Conservation (phyloP, 2,329 filamentous ascomycete species). For the Westerdykella aurantiaca region DNA sequence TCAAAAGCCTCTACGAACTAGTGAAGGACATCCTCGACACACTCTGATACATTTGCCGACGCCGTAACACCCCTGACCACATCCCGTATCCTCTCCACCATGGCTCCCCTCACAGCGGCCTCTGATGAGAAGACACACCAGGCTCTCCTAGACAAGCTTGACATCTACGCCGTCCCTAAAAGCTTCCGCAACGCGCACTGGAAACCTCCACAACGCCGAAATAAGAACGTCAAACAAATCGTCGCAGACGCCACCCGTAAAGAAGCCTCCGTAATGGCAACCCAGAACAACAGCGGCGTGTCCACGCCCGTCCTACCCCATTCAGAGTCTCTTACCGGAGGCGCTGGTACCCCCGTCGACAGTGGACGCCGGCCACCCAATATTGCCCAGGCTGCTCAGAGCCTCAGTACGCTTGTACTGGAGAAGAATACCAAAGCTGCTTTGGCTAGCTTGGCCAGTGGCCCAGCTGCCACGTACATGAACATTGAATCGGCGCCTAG, state of each 20-base stretch:
- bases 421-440: conserved; percentile 61
- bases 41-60: too few relatives aligned
- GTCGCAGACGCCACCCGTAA: conserved; percentile 81
- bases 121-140: conserved; percentile 76
- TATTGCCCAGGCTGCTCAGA: conserved; percentile 83
- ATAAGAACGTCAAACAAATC: conserved; percentile 98
- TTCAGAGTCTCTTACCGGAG: conserved; percentile 31
- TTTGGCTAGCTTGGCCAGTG: conserved; percentile 34
- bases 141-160: conserved; percentile 80
- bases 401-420: conserved; percentile 77
- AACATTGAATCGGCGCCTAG: conserved; percentile 95
- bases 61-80: too few relatives aligned
- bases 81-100: conserved; percentile 22
- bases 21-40: too few relatives aligned
- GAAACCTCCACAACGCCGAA: conserved; percentile 90
- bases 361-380: conserved; percentile 56
- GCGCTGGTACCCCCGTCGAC: conserved; percentile 52
- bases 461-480: conserved; percentile 76
- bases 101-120: conserved; percentile 59
- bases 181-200: conserved; percentile 85
- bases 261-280: conserved; percentile 83
- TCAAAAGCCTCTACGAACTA: too few relatives aligned
- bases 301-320: conserved; percentile 54
- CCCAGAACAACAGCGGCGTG: conserved; percentile 73
- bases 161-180: conserved; percentile 80